Base-by-base conservation (phyloP, 345 rosid species). In the Gossypium thurberi region DNA sequence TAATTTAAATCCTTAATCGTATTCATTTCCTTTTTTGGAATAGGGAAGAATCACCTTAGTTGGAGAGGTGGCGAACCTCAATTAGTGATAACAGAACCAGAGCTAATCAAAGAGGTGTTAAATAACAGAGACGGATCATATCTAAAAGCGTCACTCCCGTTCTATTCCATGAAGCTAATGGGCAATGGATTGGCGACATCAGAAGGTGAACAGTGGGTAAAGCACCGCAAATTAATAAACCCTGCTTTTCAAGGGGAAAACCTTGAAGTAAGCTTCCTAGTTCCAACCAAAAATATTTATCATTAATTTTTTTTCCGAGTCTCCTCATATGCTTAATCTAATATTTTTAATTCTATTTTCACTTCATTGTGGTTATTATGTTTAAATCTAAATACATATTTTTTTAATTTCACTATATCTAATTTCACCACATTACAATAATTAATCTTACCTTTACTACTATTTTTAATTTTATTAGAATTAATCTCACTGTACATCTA, bases 191-290 rank as follows among this genome's bases (percentile, higher is more conserved):
- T 82, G 2, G 80, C 72, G 11, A 37, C 75, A 2, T 40, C 86
- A 1, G 42, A 20, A 50, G 84, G 86, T 10, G 76, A 80, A 56
- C 82, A 78, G 77, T 87, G 91, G 86, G 28, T 3, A 1, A 85
- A 73, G 65, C 73, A 71, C 40, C 84, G 84, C 14, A 85, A 79
- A 71, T 72, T 85, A 20, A 79, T 87, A 25, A 83, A 79, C 71
- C 73, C 76, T n/a, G 84, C 83, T 62, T 87, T 87, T 73, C 86
- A 83, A 70, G 78, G 81, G 12, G 82, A 87, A 42, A 46, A 76
- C 79, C 77, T 87, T 63, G 81, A 74, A 59, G 85, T 82, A 56
- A 63, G 25, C 25, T 63, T 57, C 28, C 33, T 10, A 23, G 0
- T 50, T 14, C 53, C 2, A 25, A 25, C 25, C 25, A 1, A 1